These are phyloP conservation scores for Saccharomycopsis hybrid DNA, from an alignment of 1,139 yeast genomes.

Conservation along the genomic window DNA sequence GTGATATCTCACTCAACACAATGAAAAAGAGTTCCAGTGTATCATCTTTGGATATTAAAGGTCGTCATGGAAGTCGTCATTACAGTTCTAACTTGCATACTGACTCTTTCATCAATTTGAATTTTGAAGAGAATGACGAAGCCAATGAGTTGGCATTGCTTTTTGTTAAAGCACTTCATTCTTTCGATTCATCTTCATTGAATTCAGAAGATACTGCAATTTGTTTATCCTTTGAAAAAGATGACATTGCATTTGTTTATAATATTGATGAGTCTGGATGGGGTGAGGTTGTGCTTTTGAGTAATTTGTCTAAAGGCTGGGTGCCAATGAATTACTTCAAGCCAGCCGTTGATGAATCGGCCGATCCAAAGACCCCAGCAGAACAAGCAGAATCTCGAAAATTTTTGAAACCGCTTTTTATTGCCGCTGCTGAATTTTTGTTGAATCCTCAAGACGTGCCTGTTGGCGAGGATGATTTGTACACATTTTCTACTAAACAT, in stretches of 20 bases:
- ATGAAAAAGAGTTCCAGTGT: conserved; percentile 20
- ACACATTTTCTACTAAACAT: conserved; percentile 29
- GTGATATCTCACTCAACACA: conserved; percentile 15
- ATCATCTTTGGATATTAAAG: conserved; percentile 16
- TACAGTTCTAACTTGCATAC: conserved; percentile 18
- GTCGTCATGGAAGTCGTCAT: conserved; percentile 18
- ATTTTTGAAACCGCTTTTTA: conserved; percentile 56
- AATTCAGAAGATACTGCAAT: conserved; percentile 63
- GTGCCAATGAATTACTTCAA: conserved; percentile 88
- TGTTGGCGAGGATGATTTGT: conserved; percentile 18
- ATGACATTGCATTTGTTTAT: conserved; percentile 82
- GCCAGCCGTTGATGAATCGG: conserved; percentile 44
- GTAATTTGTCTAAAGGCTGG: conserved; percentile 83
- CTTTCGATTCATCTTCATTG: conserved; percentile 67
- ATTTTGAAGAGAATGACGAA: conserved; percentile 12
- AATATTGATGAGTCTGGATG: conserved; percentile 91
- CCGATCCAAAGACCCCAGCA: conserved; percentile 24
- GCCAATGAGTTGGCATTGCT: conserved; percentile 27
- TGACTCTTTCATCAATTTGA: conserved; percentile 2
- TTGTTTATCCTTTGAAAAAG: conserved; percentile 74
- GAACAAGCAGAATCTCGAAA: conserved; percentile 33
- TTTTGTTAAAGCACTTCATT: conserved; percentile 54
- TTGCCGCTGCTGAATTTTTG: conserved; percentile 71
- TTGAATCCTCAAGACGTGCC: conserved; percentile 55
- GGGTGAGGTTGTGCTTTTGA: conserved; percentile 88